phyloP scores from a whole-genome alignment of 495 filamentous ascomycete species.

The Aspergillus ellipticus region DNA sequence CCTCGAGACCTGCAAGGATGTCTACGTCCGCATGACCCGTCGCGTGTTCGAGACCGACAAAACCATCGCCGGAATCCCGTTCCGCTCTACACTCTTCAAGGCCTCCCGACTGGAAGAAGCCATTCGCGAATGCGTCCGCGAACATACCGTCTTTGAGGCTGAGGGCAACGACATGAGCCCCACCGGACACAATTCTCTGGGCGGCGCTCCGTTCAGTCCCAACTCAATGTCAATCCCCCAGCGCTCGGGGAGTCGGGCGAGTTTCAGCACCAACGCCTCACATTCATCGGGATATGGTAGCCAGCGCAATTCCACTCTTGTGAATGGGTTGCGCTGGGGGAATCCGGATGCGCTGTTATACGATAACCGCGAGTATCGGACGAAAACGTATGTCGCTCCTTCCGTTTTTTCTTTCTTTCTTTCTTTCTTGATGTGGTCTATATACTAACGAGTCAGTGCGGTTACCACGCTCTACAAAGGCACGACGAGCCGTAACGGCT shows the following conservation, averaged over 20 bases:
- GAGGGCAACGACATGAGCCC: conserved; percentile 67
- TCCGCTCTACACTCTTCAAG: conserved; percentile 91
- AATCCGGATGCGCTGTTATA: conserved; percentile 66
- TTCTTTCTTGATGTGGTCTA: neutral
- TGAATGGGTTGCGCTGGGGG: conserved; percentile 49
- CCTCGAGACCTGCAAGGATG: conserved; percentile 90
- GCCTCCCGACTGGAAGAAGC: conserved; percentile 92
- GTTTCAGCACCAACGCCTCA: conserved; percentile 37
- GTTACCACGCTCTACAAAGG: conserved; percentile 92
- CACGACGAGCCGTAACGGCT: conserved; percentile 53
- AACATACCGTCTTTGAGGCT: conserved; percentile 75
- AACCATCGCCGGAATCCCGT: conserved; percentile 91
- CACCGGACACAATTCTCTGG: conserved; percentile 30
- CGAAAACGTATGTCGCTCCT: conserved; percentile 75
- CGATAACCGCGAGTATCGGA: conserved; percentile 77
- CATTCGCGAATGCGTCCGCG: conserved; percentile 81
- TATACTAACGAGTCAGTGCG: conserved; percentile 49
- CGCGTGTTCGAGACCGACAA: conserved; percentile 98
- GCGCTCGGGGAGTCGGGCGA: conserved; percentile 44
- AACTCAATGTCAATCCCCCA: conserved; percentile 30
- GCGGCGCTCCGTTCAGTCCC: conserved; percentile 36
- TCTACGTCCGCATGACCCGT: conserved; percentile 90
- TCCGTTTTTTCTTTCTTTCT: too few relatives aligned
- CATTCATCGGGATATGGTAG: conserved; percentile 25
- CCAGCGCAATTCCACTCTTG: conserved; percentile 34